Conservation (phyloP, 305 asterid species). For the Fraxinus ornus region DNA sequence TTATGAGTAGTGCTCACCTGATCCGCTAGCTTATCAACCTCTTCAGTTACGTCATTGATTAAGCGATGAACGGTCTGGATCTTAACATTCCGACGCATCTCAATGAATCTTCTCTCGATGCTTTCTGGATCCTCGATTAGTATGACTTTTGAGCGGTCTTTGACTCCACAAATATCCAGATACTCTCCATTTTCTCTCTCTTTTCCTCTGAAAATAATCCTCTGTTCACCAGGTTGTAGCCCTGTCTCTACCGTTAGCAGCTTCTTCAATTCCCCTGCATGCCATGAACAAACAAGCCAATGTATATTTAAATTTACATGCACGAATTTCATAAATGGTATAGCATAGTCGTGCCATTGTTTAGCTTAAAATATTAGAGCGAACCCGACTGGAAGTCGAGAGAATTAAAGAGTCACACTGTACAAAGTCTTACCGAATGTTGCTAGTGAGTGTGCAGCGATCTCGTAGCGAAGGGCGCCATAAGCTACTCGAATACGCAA, state of each 20-base stretch:
- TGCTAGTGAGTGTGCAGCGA: constrained; percentile 50
- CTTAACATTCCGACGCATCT: constrained; percentile 56
- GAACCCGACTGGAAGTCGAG: not conserved
- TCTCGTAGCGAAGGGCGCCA: constrained; percentile 47
- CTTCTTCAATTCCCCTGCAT: constrained; percentile 67
- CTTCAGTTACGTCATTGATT: constrained; percentile 43
- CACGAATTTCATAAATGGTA: not conserved
- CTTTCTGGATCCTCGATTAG: constrained; percentile 57
- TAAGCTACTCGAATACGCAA: constrained; percentile 46
- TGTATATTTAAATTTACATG: not conserved
- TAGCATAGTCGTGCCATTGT: not conserved
- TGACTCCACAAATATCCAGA: constrained; percentile 60
- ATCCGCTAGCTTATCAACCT: constrained; percentile 53
- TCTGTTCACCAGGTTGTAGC: constrained; percentile 53
- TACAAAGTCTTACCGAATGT: constrained; percentile 46
- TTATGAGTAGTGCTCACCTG: constrained; percentile 42
- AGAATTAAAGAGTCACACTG: not conserved
- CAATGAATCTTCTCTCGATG: constrained; percentile 41
- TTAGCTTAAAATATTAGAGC: not conserved
- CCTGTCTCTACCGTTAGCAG: constrained; percentile 53
- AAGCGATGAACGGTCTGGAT: constrained; percentile 44
- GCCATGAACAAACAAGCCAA: not conserved
- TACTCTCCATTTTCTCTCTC: constrained; percentile 60
- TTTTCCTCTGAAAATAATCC: constrained; percentile 54
- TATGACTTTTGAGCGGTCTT: constrained; percentile 55